Conservation (phyloP, 1,284 basidiomycete genomes). For the Chalciporus sp. region DNA sequence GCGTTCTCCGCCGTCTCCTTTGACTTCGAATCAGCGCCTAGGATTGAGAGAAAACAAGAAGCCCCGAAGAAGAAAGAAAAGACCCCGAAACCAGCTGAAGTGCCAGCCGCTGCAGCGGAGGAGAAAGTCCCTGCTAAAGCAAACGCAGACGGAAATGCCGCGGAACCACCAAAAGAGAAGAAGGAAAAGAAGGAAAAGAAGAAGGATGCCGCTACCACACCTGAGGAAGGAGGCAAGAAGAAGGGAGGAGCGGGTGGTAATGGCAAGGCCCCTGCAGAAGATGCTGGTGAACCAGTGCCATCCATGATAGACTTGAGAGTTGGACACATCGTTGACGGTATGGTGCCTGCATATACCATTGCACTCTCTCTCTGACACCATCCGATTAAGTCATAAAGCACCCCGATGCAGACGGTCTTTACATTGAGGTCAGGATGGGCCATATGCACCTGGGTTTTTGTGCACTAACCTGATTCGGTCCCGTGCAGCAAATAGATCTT, state of each 20-base stretch:
- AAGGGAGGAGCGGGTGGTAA: constrained; percentile 40
- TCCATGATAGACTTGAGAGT: constrained; percentile 96
- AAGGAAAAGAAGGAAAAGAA: constrained; percentile 53
- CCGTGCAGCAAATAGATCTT: constrained; percentile 84
- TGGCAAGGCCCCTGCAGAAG: constrained; percentile 53
- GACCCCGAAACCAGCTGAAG: constrained; percentile 49
- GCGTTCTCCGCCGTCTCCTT: constrained; percentile 67
- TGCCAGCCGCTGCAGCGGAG: constrained; percentile 29
- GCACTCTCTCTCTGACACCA: constrained; percentile 1
- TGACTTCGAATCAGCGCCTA: constrained; percentile 77
- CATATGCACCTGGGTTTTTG: background rate
- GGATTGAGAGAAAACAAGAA: constrained; percentile 70
- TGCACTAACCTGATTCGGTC: background rate
- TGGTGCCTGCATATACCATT: constrained; percentile 28
- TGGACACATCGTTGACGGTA: constrained; percentile 87
- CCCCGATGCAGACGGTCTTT: constrained; percentile 92
- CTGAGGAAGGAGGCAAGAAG: constrained; percentile 42
- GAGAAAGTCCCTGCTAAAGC: constrained; percentile 29
- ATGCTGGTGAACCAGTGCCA: constrained; percentile 78
- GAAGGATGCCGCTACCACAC: constrained; percentile 49
- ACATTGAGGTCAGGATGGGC: constrained; percentile 70
- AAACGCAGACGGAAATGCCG: constrained; percentile 32
- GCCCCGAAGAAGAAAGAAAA: constrained; percentile 84
- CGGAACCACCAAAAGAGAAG: constrained; percentile 42
- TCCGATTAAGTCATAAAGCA: constrained; percentile 78